Base-by-base conservation (phyloP, 768 basidiomycete genomes). In the Psilocybe azurescens region DNA sequence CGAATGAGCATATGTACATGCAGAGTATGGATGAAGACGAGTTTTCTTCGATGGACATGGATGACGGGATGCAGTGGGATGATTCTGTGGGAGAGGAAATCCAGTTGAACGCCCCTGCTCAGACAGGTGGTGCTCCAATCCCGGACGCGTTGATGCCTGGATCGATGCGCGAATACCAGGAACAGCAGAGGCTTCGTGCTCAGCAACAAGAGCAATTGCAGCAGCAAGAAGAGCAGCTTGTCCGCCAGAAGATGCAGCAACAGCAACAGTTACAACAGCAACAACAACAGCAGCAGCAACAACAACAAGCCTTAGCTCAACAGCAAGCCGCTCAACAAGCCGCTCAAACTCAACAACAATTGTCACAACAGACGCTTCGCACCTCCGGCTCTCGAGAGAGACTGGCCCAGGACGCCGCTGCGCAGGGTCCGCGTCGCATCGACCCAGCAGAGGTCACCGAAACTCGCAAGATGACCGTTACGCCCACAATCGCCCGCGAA, bases 401-500 rank as follows among this genome's bases (percentile, higher is more conserved):
- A 53, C 58, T 59, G 46, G 58, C 46, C 41, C 68, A 56, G 63
- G 70, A 63, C 48, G 67, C 56, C 33, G 38, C 62, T 24, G 39
- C 50, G 10, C 67, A 70, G 58, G 59, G 39, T 33, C 46, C 61
- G 16, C 64, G 67, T 33, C 64, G 61, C 28, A 74, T 88, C 61
- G 94, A 95, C 73, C 89, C 89, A 11, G 81, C 85, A 1, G 86
- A 90, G 54, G 85, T 77, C 5, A 84, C 78, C 1, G 95, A 93
- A 70, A 95, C 94, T 5, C 84, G 84, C 58, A 89, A 91, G 65
- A 78, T 95, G 58, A 89, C 87, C 9, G 87, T 85, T 60, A 96
- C 94, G 0, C 95, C 95, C 1, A 79, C 83, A 1, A 86, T 96
- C 20, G 91, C 87, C 10, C 88, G 90, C 14, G 86, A 86, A 16